Base-by-base conservation (phyloP, 169 alveolate species). In the Cryptosporidium meleagridis region DNA sequence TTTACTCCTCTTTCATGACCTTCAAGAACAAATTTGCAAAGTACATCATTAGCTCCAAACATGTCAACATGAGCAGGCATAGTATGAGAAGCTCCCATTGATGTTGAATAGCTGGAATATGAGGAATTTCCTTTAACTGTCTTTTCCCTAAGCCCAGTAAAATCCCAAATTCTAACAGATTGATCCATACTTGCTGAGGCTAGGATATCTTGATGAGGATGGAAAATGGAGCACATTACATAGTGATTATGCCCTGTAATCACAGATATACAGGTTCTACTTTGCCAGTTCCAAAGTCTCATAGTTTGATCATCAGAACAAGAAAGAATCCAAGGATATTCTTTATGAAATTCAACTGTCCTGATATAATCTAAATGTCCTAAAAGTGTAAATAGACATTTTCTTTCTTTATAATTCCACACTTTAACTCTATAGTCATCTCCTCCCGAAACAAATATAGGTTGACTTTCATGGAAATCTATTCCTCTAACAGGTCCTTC, bases 1-100 rank as follows among this genome's bases (percentile, higher is more conserved):
- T 98, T 98, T 67, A 97, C 99, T 2, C 99, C 99, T 65, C 98
- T 94, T 80, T 98, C 99, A 91, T 98, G 99, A 29, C 99, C 99
- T 93, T 98, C 99, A 45, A 97, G 91, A 59, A 96, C 97, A 85
- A 96, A 96, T 29, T 95, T 95, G 80, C 96, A 94, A 8, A 85
- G 3, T 2, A 97, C 98, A 85, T 98, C 99, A 65, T 94, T 95
- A 45, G 98, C 96, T 21, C 96, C 95, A 44, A 96, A 96, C 91
- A 96, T 92, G 59, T 96, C 98, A 70, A 92, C 87, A 65, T 91
- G 61, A 85, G 84, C 85, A 37, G 85, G 87, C 72, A 73, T 68
- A 14, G 73, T 41, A 84, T 52, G 70, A 23, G 91, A 59, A 45
- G 53, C 26, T 23, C 80, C 21, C 75, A 35, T 21, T 16, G 52